phyloP scores from a whole-genome alignment of 1,284 basidiomycete genomes.

The Ustanciosporium gigantosporum region DNA sequence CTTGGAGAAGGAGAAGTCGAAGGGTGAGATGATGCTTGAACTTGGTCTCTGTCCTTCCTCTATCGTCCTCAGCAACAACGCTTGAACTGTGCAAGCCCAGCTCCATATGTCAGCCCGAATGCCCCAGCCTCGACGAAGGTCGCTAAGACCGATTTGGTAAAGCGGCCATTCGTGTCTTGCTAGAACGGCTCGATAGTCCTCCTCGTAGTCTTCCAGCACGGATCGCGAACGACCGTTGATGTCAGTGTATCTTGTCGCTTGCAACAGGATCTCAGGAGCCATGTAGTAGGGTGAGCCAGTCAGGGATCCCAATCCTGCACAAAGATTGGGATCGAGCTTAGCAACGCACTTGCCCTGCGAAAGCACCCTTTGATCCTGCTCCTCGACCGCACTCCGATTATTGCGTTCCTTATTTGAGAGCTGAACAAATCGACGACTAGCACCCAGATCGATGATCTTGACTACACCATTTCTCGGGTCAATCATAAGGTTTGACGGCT shows the following conservation, averaged over 20 bases:
- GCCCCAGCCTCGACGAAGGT: conserved; percentile 48
- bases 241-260: conserved; percentile 44
- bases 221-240: conserved; percentile 22
- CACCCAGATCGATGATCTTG: conserved; percentile 50
- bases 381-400: conserved; percentile 41
- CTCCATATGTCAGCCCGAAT: conserved; percentile 52
- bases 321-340: conserved; percentile 17
- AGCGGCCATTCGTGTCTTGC: conserved; percentile 11
- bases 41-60: conserved; percentile 19
- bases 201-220: conserved; percentile 47
- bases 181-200: conserved; percentile 17
- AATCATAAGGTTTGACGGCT: conserved; percentile 52
- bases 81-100: conserved; percentile 49
- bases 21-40: conserved; percentile 44
- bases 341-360: conserved; percentile 1
- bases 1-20: conserved; percentile 49
- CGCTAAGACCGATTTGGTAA: conserved; percentile 33
- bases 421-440: conserved; percentile 45
- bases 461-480: conserved; percentile 43
- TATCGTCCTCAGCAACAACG: conserved; percentile 37
- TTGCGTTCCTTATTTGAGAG: conserved; percentile 41
- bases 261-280: conserved; percentile 52
- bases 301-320: conserved; percentile 47
- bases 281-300: conserved; percentile 53
- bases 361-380: conserved; percentile 24